phyloP scores from a whole-genome alignment of 495 filamentous ascomycete genomes.

The Parathielavia hyrcaniae region DNA sequence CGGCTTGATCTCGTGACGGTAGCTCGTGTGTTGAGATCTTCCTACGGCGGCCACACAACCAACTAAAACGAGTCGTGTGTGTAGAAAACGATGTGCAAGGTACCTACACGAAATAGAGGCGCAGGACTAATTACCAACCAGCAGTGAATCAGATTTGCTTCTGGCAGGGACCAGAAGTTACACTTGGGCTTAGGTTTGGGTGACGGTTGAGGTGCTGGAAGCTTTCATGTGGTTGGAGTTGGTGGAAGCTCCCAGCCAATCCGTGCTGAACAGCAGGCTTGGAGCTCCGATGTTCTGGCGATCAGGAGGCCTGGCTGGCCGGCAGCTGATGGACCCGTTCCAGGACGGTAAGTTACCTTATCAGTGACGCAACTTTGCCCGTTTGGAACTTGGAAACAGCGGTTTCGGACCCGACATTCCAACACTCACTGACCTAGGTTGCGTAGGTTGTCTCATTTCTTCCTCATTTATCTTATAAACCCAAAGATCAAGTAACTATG shows the following conservation, averaged over 20 bases:
- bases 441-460: too few species aligned
- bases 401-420: not conserved
- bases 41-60: too few species aligned
- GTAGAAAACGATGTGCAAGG: not conserved
- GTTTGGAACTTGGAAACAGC: constrained; percentile 23
- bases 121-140: not conserved
- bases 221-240: not conserved
- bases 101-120: too few species aligned
- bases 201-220: constrained; percentile 4
- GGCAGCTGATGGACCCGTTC: constrained; percentile 13
- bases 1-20: not conserved
- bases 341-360: constrained; percentile 17
- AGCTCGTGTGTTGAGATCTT: too few species aligned
- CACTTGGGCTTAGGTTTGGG: not conserved
- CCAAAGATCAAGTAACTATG: constrained; percentile 11
- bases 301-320: constrained; percentile 24
- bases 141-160: not conserved
- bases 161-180: not conserved
- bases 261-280: not conserved
- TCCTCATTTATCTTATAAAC: too few species aligned
- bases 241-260: constrained; percentile 14
- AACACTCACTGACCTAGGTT: too few species aligned
- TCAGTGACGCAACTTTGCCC: constrained; percentile 36
- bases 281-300: constrained; percentile 15
- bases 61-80: not conserved